Evolutionary conservation across 192 early-diverging fungal genomes (phyloP), one percentile per base, ranked within the genome.

Genomic region (Chytriomyces confervae): DNA sequence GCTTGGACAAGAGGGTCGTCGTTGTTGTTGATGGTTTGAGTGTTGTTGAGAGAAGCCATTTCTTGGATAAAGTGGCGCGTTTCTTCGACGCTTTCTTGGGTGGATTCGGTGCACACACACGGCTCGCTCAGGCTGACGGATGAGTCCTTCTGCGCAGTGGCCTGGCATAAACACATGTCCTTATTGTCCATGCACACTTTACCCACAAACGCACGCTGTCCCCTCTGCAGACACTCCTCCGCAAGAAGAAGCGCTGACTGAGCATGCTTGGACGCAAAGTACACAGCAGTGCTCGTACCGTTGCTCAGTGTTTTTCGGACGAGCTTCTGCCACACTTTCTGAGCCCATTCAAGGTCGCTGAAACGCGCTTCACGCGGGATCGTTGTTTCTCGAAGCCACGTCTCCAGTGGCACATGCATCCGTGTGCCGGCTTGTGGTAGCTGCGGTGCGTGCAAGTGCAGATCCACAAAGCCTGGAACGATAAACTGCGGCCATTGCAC

Each of bases 371-470:
- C 97, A 27, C 86, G 84, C 43, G 93, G 95, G 85, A 97, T 96
- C 10, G 95, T 96, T 84, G 95, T 95, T 46, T 88, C 92, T 61
- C 93, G 85, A 45, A 97, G 89, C 95, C 95, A 97, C 10, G 46
- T 46, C 53, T 96, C 89, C 62, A 98, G 83, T 27, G 94, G 93
- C 50, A 97, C 84, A 72, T 95, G 94, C 81, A 94, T 91, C 13
- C 94, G 95, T 9, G 92, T 93, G 44, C 96, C 96, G n/a, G 93
- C 86, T 76, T 92, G 95, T n/a, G 91, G 85, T 74, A 92, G 94
- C 86, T 98, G 97, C 20, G 96, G 91, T 50, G 95, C 95, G 81
- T 98, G 97, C 63, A 92, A 93, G 83, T 98, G 97, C n/a, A 95
- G 96, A 67, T 98, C 97, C 48, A 98, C 85, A 48, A 97, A 89